These are phyloP conservation scores for Diplodia intermedia DNA, from an alignment of 2,329 filamentous ascomycete genomes.

Conservation along the genomic window DNA sequence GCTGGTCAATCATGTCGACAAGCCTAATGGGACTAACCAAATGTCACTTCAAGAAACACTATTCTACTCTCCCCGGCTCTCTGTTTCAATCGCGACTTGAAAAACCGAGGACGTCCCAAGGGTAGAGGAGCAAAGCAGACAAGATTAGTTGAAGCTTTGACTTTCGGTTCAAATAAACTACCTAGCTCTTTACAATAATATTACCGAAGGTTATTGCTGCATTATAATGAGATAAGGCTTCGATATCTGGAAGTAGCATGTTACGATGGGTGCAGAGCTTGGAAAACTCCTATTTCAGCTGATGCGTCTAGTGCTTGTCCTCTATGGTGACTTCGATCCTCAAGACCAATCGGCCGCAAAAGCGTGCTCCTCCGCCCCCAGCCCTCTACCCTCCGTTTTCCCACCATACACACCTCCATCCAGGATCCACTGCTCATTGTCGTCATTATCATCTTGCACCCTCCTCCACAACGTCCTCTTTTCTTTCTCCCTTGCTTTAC, in stretches of 20 bases:
- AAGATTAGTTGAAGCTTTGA: too few species aligned
- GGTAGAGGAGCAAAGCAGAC: too few species aligned
- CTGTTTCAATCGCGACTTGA: too few species aligned
- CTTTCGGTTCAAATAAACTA: too few species aligned
- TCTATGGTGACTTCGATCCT: not conserved
- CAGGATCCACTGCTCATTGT: slow-evolving; percentile 61
- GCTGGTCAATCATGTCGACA: not conserved
- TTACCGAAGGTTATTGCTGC: too few species aligned
- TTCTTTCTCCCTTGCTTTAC: slow-evolving; percentile 43
- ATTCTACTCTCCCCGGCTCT: not conserved
- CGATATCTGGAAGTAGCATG: not conserved
- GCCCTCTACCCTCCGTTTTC: slow-evolving; percentile 25
- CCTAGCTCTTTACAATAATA: too few species aligned
- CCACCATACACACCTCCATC: slow-evolving; percentile 59
- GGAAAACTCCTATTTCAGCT: not conserved
- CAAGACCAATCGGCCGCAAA: slow-evolving; percentile 1
- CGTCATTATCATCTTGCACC: slow-evolving; percentile 61
- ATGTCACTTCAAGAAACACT: not conserved
- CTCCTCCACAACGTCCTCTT: slow-evolving; percentile 55
- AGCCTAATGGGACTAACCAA: not conserved
- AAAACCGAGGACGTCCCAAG: too few species aligned
- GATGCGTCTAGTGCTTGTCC: not conserved
- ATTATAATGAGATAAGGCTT: not conserved
- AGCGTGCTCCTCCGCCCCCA: slow-evolving; percentile 23
- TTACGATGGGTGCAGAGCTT: not conserved